Conservation (phyloP, 2,329 filamentous ascomycete species). For the Cadophora gregata region DNA sequence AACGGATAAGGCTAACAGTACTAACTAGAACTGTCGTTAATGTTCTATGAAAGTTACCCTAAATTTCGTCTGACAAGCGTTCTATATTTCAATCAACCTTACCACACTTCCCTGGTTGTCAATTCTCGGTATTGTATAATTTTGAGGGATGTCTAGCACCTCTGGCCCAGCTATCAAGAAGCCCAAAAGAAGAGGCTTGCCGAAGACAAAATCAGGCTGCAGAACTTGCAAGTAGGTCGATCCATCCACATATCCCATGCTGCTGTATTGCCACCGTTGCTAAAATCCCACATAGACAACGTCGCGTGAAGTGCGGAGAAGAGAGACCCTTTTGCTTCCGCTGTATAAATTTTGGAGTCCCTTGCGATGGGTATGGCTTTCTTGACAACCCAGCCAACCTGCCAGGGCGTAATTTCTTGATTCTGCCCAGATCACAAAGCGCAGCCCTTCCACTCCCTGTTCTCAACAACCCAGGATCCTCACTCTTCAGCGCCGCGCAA, state of each 20-base stretch:
- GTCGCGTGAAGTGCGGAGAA: constrained; percentile 37
- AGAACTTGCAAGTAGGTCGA: constrained; percentile 29
- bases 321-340: constrained; percentile 32
- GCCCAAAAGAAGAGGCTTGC: constrained; percentile 20
- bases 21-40: neutral
- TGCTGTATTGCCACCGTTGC: neutral
- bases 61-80: neutral
- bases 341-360: constrained; percentile 32
- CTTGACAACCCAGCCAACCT: neutral
- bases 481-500: constrained; percentile 24
- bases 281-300: constrained; percentile 23
- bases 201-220: constrained; percentile 28
- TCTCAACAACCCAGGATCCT: constrained; percentile 3
- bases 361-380: constrained; percentile 34
- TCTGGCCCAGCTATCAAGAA: neutral
- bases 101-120: neutral
- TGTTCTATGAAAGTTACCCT: neutral
- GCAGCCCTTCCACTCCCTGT: neutral
- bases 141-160: constrained; percentile 8
- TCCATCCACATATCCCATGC: neutral
- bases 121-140: neutral
- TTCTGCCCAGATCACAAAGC: constrained; percentile 15
- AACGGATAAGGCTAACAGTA: neutral
- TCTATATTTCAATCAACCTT: neutral
- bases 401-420: neutral